phyloP scores from a whole-genome alignment of 257 asterid genomes.

The Craterostigma plantagineum region DNA sequence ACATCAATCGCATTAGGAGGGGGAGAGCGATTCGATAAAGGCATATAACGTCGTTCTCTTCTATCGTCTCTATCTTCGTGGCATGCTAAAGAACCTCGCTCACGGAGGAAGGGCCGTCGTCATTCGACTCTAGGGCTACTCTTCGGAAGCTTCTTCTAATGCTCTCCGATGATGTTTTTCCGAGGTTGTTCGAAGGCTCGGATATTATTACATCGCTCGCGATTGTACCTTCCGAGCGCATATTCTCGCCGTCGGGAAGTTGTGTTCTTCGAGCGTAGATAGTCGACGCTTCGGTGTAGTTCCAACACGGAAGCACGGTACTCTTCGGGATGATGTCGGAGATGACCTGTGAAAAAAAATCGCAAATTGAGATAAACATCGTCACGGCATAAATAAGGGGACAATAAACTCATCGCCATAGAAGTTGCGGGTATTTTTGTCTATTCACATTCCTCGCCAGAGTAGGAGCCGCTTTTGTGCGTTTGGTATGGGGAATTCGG shows the following conservation, averaged over 20 bases:
- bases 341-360: conserved; percentile 34
- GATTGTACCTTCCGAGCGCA: conserved; percentile 27
- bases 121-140: conserved; percentile 20
- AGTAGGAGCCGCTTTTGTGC: too few relatives aligned
- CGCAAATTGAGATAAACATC: not conserved
- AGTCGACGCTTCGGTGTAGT: conserved; percentile 35
- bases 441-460: too few relatives aligned
- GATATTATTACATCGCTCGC: conserved; percentile 18
- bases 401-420: too few relatives aligned
- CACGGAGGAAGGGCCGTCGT: conserved; percentile 21
- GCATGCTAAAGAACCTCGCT: conserved; percentile 33
- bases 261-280: conserved; percentile 46
- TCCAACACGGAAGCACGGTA: conserved; percentile 52
- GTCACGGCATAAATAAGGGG: too few relatives aligned
- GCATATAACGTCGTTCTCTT: too few relatives aligned
- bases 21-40: too few relatives aligned
- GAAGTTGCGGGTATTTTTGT: too few relatives aligned
- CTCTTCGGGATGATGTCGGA: conserved; percentile 39
- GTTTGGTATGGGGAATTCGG: too few relatives aligned
- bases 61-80: conserved; percentile 10
- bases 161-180: conserved; percentile 46
- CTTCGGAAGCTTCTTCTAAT: conserved; percentile 37
- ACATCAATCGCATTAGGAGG: too few relatives aligned
- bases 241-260: conserved; percentile 69
- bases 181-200: conserved; percentile 29